Evolutionary conservation across 192 early-diverging fungal genomes (phyloP).

Genomic region (Coemansia furcata): DNA sequence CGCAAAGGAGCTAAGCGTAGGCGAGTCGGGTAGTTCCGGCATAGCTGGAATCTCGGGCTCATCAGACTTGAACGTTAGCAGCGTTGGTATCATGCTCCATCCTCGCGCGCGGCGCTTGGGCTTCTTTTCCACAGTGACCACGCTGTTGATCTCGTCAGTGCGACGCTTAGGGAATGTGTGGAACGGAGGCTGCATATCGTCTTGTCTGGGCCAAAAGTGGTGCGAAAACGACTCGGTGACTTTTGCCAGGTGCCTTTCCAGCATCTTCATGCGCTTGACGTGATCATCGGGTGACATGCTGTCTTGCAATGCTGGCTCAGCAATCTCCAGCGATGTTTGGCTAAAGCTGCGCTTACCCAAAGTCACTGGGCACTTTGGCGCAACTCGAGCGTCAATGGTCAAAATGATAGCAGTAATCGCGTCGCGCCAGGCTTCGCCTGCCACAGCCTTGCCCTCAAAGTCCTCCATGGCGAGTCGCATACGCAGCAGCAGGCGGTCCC

Average conservation of each 20-base stretch:
- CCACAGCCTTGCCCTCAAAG: constrained; percentile 32
- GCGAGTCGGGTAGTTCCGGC: constrained; percentile 39
- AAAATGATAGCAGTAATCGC: constrained; percentile 49
- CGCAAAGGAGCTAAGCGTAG: constrained; percentile 29
- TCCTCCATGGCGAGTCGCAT: constrained; percentile 54
- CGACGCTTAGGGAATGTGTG: constrained; percentile 48
- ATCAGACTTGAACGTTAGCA: constrained; percentile 37
- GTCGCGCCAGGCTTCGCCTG: constrained; percentile 50
- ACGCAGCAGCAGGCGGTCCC: constrained; percentile 52
- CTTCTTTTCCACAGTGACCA: constrained; percentile 9
- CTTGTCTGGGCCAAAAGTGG: constrained; percentile 51
- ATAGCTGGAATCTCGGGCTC: constrained; percentile 9
- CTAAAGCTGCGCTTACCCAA: constrained; percentile 34
- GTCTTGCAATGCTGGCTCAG: constrained; percentile 10
- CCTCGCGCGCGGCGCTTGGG: constrained; percentile 36
- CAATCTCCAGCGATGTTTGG: constrained; percentile 22
- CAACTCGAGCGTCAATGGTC: constrained; percentile 47
- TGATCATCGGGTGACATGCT: constrained; percentile 40
- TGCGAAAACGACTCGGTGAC: constrained; percentile 46
- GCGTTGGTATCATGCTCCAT: constrained; percentile 52
- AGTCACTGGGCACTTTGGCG: constrained; percentile 25
- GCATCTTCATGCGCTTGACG: constrained; percentile 47
- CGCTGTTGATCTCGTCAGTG: constrained; percentile 24
- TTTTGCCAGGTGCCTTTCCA: constrained; percentile 48
- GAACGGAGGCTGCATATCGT: constrained; percentile 32